Evolutionary conservation across 1,139 yeast species (phyloP), one percentile per base, ranked within the genome.

Genomic region (Kodamaea plutei): DNA sequence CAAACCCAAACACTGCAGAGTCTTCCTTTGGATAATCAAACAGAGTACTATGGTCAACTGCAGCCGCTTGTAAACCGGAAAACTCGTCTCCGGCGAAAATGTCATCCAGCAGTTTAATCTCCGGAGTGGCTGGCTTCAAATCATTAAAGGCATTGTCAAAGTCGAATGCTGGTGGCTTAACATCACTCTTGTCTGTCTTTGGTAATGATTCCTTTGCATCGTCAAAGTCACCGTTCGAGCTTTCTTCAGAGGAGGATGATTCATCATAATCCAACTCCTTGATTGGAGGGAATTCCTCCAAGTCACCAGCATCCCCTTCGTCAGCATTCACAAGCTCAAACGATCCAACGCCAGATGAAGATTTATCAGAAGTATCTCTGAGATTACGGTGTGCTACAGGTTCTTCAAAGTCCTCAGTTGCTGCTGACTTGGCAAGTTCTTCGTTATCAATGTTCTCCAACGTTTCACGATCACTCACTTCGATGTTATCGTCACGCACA

Each of bases 401-500:
- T 9, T 40, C 49, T 5, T 35, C 39, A 24, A 30, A 41, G 15
- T 36, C 40, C 19, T 47, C 52, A n/a, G 48, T 35, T 9, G 33
- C 45, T 3, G 43, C 40, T 22, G 47, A 40, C 28, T 42, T 48
- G 29, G 48, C 48, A 29, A 46, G 45, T 23, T 25, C 29, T 10
- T 29, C 39, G 12, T 28, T 20, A 12, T 29, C 35, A 23, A 46
- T 50, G 28, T 55, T 52, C 12, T 53, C 68, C 49, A 79, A 70
- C 2, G 84, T 75, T 19, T 73, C 80, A 20, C 79, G 73, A 31
- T 75, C 76, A 31, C 84, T 76, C 6, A 72, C 64, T 36, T 79
- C 84, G 30, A 68, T 61, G 38, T 68, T 67, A 46, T 83, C 94
- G 39, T 83, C 91, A 37, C 94, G 76, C 7, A 84, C 95, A 15